These are phyloP conservation scores for Erysimum cheiranthoides DNA, from an alignment of 345 rosid species.

Conservation along the genomic window DNA sequence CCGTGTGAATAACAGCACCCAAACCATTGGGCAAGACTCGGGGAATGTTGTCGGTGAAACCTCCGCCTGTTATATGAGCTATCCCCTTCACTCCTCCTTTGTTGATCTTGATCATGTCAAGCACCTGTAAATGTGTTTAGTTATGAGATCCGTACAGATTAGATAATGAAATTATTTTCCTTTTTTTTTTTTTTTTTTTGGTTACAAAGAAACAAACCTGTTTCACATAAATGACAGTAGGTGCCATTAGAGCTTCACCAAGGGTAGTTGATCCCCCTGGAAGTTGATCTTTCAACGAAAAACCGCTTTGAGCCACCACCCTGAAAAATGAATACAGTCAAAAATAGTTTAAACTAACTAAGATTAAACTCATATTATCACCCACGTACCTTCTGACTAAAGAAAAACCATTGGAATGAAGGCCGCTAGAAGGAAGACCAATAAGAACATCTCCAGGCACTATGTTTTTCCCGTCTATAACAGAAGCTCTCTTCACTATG, in stretches of 20 bases:
- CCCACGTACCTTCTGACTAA: constrained; percentile 68
- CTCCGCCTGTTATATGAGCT: constrained; percentile 93
- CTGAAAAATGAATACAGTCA: constrained; percentile 29
- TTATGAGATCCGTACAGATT: not conserved
- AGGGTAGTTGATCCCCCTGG: constrained; percentile 63
- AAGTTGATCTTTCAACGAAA: constrained; percentile 65
- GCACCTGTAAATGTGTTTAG: constrained; percentile 50
- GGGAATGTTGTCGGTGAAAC: constrained; percentile 89
- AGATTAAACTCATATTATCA: not conserved
- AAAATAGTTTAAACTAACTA: not conserved
- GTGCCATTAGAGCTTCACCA: constrained; percentile 92
- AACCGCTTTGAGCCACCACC: constrained; percentile 66
- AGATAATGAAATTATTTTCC: not conserved
- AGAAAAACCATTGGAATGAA: constrained; percentile 91
- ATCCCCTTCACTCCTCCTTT: constrained; percentile 86
- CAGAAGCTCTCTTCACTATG: constrained; percentile 72
- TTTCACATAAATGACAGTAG: constrained; percentile 82
- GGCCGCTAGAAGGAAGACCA: constrained; percentile 89
- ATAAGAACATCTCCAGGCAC: constrained; percentile 74
- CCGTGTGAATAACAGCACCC: constrained; percentile 65
- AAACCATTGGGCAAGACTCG: constrained; percentile 79
- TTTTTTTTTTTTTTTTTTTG: no score
- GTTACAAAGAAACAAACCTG: constrained; percentile 55
- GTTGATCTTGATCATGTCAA: constrained; percentile 70
- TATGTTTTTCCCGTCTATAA: constrained; percentile 79